Evolutionary conservation across 2,329 filamentous ascomycete species (phyloP), one percentile per base, ranked within the genome.

Genomic region (Colletotrichum tropicale): DNA sequence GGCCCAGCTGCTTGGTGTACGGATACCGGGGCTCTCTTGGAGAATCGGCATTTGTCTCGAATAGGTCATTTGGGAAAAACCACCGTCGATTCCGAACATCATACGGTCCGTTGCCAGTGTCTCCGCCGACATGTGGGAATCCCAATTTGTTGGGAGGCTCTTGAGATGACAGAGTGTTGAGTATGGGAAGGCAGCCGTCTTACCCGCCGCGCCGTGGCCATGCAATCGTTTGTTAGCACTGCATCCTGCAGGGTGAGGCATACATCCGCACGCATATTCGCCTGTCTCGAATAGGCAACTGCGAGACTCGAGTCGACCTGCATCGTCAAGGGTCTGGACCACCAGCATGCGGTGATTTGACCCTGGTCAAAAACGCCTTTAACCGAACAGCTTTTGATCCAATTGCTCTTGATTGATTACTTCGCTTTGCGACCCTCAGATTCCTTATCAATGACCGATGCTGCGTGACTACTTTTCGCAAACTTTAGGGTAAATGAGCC

Each of bases 121-220:
- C 65, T 67, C 58, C 56, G 21, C 67, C 36, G 10, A 48, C 38
- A 48, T 73, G 70, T 75, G 73, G 70, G 58, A 75, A 56, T 72
- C 13, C 30, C 34, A 56, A 32, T 69, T 68, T 76, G 70, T 76
- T 76, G 74, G 70, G 73, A 52, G 43, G 70, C 55, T 48, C 28
- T 32, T 65, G n/a, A 21, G 64, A 60, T 68, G 64, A 65, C 64
- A 58, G 56, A 74, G 55, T 76, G 74, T 76, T 76, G 70, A 76
- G 70, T 66, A 30, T 32, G 38, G 55, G 18, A 30, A 34, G 56
- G 43, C 21, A 67, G 70, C 43, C 70, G 58, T 65, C 43, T 30
- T 60, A 55, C 58, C 74, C 70, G 70, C 74, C 58, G 34, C 24
- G 30, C 32, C 36, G 21, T 67, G 5, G 36, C 15, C 43, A 28